phyloP scores from a whole-genome alignment of 331 rosid species.

The Prunus yedoensis region DNA sequence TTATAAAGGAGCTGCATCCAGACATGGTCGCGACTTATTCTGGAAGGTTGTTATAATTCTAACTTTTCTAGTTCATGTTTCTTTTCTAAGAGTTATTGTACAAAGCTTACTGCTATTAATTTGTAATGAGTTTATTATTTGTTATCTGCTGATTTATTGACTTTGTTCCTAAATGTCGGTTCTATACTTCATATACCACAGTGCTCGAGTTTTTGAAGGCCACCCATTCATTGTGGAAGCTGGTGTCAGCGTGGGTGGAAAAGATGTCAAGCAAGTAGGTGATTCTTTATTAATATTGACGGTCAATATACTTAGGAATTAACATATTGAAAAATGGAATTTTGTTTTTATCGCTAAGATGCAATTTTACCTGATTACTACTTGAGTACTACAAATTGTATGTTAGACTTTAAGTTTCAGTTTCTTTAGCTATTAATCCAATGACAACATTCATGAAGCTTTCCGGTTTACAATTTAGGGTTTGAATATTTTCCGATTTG shows the following conservation, averaged over 20 bases:
- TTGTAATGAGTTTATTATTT: conserved; percentile 3
- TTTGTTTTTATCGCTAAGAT: background rate
- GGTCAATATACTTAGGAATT: background rate
- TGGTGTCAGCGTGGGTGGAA: conserved; percentile 95
- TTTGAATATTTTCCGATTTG: conserved; percentile 90
- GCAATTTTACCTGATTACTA: conserved; percentile 1
- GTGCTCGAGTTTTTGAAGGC: conserved; percentile 96
- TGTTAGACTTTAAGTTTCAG: background rate
- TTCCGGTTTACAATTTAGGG: conserved; percentile 57
- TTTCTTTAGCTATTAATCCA: conserved; percentile 9
- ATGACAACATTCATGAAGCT: conserved; percentile 21
- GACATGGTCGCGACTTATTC: conserved; percentile 98
- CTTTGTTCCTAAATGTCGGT: background rate
- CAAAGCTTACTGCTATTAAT: background rate
- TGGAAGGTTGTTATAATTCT: conserved; percentile 72
- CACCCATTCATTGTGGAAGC: conserved; percentile 98
- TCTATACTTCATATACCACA: conserved; percentile 28
- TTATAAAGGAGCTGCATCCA: conserved; percentile 92
- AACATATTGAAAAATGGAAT: background rate
- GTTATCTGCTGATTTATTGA: background rate
- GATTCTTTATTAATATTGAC: conserved; percentile 19
- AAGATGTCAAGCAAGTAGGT: conserved; percentile 85
- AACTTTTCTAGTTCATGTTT: conserved; percentile 25
- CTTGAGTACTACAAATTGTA: background rate
- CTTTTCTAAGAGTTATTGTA: conserved; percentile 8